Evolutionary conservation across 2,329 filamentous ascomycete species (phyloP).

Genomic region (Coleophoma cylindrospora): DNA sequence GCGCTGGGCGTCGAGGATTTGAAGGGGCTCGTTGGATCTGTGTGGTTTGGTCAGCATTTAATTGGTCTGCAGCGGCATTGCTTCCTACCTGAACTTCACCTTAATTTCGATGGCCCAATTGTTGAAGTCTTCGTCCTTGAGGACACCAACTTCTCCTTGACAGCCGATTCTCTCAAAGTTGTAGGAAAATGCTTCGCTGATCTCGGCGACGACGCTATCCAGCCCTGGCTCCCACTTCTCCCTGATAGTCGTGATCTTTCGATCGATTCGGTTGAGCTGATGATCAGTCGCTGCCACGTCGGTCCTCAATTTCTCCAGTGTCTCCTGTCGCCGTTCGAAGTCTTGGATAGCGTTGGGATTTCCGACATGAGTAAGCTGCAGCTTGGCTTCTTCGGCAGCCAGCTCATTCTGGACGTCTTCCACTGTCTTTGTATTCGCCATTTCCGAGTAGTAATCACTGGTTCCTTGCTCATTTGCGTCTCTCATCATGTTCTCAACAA

Average conservation of each 20-base stretch:
- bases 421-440: constrained; percentile 44
- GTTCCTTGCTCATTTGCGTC: constrained; percentile 31
- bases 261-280: constrained; percentile 49
- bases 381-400: constrained; percentile 64
- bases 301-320: constrained; percentile 61
- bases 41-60: constrained; percentile 10
- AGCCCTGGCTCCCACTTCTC: constrained; percentile 78
- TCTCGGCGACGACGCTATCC: constrained; percentile 70
- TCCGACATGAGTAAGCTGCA: constrained; percentile 75
- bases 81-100: constrained; percentile 81
- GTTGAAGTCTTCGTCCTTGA: constrained; percentile 92
- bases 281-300: constrained; percentile 51
- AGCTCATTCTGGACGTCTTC: constrained; percentile 71
- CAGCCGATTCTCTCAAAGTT: constrained; percentile 95
- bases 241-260: constrained; percentile 61
- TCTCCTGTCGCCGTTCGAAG: constrained; percentile 66
- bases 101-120: constrained; percentile 91
- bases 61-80: no score
- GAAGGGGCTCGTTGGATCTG: constrained; percentile 75
- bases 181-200: constrained; percentile 86
- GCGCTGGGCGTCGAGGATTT: constrained; percentile 82
- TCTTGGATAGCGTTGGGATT: constrained; percentile 72
- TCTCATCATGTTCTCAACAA: constrained; percentile 26
- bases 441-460: constrained; percentile 32
- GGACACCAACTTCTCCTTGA: constrained; percentile 80